Conservation (phyloP, 163 green algal species). For the Scenedesmus sp. region DNA sequence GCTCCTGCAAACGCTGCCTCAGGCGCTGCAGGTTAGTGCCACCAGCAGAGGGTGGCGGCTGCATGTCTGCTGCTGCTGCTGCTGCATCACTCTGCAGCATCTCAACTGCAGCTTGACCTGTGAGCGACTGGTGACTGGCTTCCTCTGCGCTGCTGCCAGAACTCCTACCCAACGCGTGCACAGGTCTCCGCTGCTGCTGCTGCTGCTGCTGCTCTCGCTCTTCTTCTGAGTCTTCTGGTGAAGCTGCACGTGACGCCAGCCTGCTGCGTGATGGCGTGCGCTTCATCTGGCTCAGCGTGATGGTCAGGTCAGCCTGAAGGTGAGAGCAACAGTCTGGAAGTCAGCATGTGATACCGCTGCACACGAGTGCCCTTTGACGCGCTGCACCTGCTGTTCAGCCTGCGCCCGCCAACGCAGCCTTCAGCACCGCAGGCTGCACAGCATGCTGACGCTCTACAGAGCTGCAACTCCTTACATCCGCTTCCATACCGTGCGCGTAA, state of each 20-base stretch:
- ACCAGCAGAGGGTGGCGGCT: neutral
- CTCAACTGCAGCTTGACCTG: neutral
- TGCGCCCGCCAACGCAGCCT: no score
- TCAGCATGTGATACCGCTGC: no score
- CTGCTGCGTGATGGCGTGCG: constrained; percentile 42
- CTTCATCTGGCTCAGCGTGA: constrained; percentile 57
- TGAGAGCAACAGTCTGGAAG: neutral
- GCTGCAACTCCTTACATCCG: no score
- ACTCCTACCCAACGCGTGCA: neutral
- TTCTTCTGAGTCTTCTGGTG: constrained; percentile 2
- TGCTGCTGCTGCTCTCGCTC: neutral
- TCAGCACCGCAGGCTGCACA: no score
- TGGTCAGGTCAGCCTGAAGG: constrained; percentile 25
- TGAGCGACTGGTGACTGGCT: neutral
- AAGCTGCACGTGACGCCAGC: neutral
- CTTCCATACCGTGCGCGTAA: no score
- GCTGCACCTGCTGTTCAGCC: no score
- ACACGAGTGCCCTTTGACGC: no score
- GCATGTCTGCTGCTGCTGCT: neutral
- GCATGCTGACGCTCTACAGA: no score
- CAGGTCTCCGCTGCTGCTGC: neutral
- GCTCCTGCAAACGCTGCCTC: neutral
- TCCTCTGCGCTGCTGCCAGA: neutral
- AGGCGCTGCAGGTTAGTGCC: neutral
- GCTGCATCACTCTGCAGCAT: neutral